These are phyloP conservation scores for Paramecium caudatum DNA, from an alignment of 73 alveolate species.

Conservation along the genomic window DNA sequence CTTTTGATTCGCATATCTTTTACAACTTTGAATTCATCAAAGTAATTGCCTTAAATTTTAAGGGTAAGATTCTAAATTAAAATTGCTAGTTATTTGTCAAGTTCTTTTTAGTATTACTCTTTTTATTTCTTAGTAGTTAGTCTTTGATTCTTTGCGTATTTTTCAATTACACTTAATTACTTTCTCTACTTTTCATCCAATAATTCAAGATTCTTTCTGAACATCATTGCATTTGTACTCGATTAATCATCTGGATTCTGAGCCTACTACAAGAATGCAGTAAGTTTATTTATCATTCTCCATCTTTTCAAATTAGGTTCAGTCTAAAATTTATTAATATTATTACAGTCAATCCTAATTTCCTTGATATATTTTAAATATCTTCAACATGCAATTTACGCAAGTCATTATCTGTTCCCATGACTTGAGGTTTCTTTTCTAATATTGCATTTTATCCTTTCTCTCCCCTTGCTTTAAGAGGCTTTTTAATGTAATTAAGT, in stretches of 20 bases:
- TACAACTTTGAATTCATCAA: constrained; percentile 1
- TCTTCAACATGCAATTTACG: constrained; percentile 92
- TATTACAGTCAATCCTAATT: constrained; percentile 88
- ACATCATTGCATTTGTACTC: constrained; percentile 1
- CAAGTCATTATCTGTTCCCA: constrained; percentile 98
- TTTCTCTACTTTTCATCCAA: neutral
- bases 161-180: constrained; percentile 29
- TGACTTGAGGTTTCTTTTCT: constrained; percentile 85
- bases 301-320: constrained; percentile 18
- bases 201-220: neutral
- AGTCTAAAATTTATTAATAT: constrained; percentile 54
- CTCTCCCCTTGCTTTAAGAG: constrained; percentile 81
- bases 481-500: constrained; percentile 94
- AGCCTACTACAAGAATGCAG: neutral
- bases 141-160: constrained; percentile 76
- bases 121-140: constrained; percentile 74
- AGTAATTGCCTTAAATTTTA: neutral
- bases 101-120: constrained; percentile 72
- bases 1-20: constrained; percentile 24
- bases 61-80: constrained; percentile 29
- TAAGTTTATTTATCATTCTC: constrained; percentile 9
- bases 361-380: constrained; percentile 83
- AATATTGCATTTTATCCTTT: constrained; percentile 81
- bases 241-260: neutral
- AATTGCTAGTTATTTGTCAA: neutral